phyloP scores from a whole-genome alignment of 2,329 filamentous ascomycete genomes.

The Ceratocystis cacaofunesta region DNA sequence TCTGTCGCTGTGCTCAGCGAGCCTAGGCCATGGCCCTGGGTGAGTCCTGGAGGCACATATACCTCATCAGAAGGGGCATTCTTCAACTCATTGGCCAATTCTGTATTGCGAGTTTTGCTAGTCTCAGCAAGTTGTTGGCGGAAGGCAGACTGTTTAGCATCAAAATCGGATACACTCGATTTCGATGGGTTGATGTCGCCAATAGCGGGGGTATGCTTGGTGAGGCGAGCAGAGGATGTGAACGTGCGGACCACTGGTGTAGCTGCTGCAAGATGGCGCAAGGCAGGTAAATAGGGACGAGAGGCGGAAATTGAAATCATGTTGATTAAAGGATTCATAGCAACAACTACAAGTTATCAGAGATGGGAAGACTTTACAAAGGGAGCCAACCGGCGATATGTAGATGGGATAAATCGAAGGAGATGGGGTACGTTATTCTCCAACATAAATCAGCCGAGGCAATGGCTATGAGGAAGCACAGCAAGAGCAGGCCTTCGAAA shows the following conservation, averaged over 20 bases:
- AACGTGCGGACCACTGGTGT: background rate
- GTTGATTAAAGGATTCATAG: background rate
- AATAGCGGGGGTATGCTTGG: slow-evolving; percentile 53
- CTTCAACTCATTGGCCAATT: slow-evolving; percentile 10
- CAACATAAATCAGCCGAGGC: slow-evolving; percentile 3
- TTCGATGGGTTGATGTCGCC: slow-evolving; percentile 60
- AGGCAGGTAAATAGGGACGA: background rate
- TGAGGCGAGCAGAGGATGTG: slow-evolving; percentile 19
- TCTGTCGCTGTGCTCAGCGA: slow-evolving; percentile 46
- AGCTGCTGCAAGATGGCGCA: slow-evolving; percentile 28
- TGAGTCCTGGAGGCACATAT: slow-evolving; percentile 18
- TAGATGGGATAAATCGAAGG: background rate
- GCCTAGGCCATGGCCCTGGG: slow-evolving; percentile 39
- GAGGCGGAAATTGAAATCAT: background rate
- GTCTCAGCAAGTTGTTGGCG: slow-evolving; percentile 64
- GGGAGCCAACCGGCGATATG: background rate
- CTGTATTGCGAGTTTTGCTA: slow-evolving; percentile 46
- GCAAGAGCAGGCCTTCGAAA: background rate
- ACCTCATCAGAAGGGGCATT: slow-evolving; percentile 6
- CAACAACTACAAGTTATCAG: background rate
- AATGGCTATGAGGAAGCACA: background rate
- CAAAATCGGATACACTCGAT: slow-evolving; percentile 60
- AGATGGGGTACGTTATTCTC: slow-evolving; percentile 1
- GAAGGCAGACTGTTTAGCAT: slow-evolving; percentile 70
- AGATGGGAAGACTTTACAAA: too few relatives aligned